phyloP scores from a whole-genome alignment of 2,329 filamentous ascomycete species.

The Hymenoscyphus repandus region DNA sequence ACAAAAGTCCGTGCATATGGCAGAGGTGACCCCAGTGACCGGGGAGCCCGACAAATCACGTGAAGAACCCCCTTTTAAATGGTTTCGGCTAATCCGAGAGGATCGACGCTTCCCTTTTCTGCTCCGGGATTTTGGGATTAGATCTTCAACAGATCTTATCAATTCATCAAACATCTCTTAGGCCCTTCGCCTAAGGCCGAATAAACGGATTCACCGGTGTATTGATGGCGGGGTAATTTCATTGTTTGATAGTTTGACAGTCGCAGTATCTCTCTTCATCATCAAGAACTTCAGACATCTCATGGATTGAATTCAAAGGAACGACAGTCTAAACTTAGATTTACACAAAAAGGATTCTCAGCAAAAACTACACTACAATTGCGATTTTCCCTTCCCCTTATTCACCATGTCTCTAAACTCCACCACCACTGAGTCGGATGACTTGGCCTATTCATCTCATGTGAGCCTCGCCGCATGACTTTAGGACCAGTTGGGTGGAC shows the following conservation, averaged over 20 bases:
- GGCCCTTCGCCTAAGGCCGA: too few relatives aligned
- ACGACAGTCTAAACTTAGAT: too few relatives aligned
- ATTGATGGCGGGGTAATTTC: too few relatives aligned
- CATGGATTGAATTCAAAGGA: too few relatives aligned
- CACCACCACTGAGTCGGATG: slow-evolving; percentile 23
- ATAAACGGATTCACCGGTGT: too few relatives aligned
- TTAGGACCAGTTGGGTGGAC: not conserved
- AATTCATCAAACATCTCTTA: too few relatives aligned
- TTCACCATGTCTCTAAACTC: not conserved
- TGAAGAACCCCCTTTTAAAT: not conserved
- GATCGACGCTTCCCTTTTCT: not conserved
- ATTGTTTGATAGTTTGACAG: too few relatives aligned
- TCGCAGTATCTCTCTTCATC: too few relatives aligned
- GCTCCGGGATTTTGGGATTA: not conserved
- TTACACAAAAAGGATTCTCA: not conserved
- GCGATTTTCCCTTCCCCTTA: not conserved
- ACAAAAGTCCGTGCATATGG: not conserved
- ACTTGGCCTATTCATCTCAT: slow-evolving; percentile 19
- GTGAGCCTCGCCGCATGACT: not conserved
- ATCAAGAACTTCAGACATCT: too few relatives aligned
- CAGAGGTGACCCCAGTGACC: not conserved
- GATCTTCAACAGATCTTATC: not conserved
- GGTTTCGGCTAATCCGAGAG: not conserved
- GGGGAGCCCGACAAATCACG: not conserved
- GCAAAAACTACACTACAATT: not conserved